A percentile compares a stretch with the other conserved stretches of the same genome.
Evolutionary conservation across 352 stramenopile species (phyloP).

Genomic region (Phytophthora pinifolia): DNA sequence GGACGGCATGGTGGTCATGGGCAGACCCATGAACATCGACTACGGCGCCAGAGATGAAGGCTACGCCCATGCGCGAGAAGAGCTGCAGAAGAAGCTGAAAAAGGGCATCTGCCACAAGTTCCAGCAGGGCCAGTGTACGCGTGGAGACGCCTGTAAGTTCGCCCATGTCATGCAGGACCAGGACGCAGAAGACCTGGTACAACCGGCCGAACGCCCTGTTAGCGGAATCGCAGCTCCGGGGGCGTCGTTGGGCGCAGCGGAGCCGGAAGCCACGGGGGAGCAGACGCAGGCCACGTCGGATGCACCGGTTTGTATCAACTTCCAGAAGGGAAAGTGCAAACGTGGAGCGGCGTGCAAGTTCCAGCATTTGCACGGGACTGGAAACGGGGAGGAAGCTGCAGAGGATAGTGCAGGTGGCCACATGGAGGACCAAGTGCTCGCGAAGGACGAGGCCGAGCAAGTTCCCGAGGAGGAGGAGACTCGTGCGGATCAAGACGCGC

Average conservation of each 20-base stretch:
- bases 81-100: slow-evolving; percentile 75
- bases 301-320: slow-evolving; percentile 70
- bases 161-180: slow-evolving; percentile 66
- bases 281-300: slow-evolving; percentile 39
- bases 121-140: slow-evolving; percentile 57
- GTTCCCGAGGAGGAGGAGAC: slow-evolving; percentile 35
- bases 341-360: slow-evolving; percentile 58
- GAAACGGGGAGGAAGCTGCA: neutral
- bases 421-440: slow-evolving; percentile 3
- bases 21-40: slow-evolving; percentile 80
- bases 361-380: slow-evolving; percentile 42
- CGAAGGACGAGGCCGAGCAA: slow-evolving; percentile 1
- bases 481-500: slow-evolving; percentile 43
- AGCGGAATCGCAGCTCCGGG: slow-evolving; percentile 24
- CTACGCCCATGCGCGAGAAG: slow-evolving; percentile 66
- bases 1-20: slow-evolving; percentile 84
- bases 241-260: slow-evolving; percentile 23
- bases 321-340: slow-evolving; percentile 77
- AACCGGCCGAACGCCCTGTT: slow-evolving; percentile 34
- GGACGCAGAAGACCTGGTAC: slow-evolving; percentile 50
- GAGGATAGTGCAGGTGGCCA: slow-evolving; percentile 10
- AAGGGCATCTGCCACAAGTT: slow-evolving; percentile 79
- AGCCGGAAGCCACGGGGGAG: slow-evolving; percentile 3
- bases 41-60: slow-evolving; percentile 73
- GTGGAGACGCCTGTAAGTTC: slow-evolving; percentile 70